A percentile compares a stretch with the other conserved stretches of the same genome.
phyloP scores from a whole-genome alignment of 1,284 basidiomycete species.

The Cryptococcus sp. region DNA sequence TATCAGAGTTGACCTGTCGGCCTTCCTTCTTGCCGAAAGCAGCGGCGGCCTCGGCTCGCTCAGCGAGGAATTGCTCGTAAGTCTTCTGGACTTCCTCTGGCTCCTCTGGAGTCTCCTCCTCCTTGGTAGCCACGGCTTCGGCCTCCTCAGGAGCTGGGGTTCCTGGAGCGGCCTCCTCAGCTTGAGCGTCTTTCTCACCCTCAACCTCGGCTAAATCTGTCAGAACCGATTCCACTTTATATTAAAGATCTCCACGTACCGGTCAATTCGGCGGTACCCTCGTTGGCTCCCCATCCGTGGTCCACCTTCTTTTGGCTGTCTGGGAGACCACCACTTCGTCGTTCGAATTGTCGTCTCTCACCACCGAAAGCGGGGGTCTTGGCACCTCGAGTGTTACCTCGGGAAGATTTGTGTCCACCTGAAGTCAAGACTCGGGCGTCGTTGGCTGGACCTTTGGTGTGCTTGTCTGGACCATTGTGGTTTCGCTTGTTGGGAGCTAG shows the following conservation, averaged over 20 bases:
- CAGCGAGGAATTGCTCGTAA: constrained; percentile 49
- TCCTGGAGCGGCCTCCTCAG: constrained; percentile 39
- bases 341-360: constrained; percentile 39
- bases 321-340: constrained; percentile 43
- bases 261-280: constrained; percentile 68
- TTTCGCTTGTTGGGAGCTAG: constrained; percentile 8
- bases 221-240: background rate
- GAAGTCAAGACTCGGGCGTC: constrained; percentile 30
- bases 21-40: constrained; percentile 35
- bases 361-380: constrained; percentile 27
- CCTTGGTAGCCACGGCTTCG: constrained; percentile 34
- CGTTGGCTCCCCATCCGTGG: constrained; percentile 87
- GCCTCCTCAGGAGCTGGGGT: constrained; percentile 30
- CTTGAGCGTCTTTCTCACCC: constrained; percentile 50
- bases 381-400: constrained; percentile 27
- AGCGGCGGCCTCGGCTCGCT: constrained; percentile 38
- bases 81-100: constrained; percentile 83
- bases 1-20: constrained; percentile 22
- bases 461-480: constrained; percentile 33
- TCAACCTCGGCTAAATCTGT: constrained; percentile 42
- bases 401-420: constrained; percentile 34
- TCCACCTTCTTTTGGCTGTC: constrained; percentile 89
- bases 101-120: constrained; percentile 55
- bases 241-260: constrained; percentile 45
- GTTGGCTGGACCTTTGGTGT: constrained; percentile 45